A percentile compares a stretch with the other conserved stretches of the same genome.
Conservation (phyloP, 352 stramenopile genomes). For the Pythium dissotocum region DNA sequence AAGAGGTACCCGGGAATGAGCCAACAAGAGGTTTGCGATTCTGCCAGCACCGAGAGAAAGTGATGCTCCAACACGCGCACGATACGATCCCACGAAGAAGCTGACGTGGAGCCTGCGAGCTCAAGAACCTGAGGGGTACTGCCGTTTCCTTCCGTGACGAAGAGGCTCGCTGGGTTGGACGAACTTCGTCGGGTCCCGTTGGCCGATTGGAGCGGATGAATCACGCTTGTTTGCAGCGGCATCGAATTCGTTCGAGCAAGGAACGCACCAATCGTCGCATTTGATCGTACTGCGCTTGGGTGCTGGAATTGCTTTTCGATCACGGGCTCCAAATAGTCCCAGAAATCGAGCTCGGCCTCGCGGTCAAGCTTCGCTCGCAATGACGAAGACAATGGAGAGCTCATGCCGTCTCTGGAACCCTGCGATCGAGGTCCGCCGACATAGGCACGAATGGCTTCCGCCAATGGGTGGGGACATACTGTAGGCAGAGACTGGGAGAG, state of each 20-base stretch:
- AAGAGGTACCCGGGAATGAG: conserved; percentile 58
- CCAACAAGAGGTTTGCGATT: conserved; percentile 41
- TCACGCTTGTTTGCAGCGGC: neutral
- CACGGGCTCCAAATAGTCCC: conserved; percentile 17
- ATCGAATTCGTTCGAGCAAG: conserved; percentile 13
- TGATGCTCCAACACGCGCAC: conserved; percentile 20
- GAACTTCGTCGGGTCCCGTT: conserved; percentile 12
- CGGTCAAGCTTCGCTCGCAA: conserved; percentile 14
- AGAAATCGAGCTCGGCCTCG: conserved; percentile 12
- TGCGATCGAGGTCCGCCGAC: neutral
- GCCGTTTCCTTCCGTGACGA: neutral
- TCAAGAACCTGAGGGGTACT: conserved; percentile 4
- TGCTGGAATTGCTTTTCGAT: conserved; percentile 23
- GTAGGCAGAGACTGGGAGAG: conserved; percentile 21
- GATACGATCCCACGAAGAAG: conserved; percentile 22
- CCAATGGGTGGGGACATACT: conserved; percentile 29
- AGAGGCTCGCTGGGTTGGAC: conserved; percentile 4
- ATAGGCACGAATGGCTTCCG: conserved; percentile 23
- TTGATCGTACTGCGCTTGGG: neutral
- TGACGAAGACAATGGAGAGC: conserved; percentile 9
- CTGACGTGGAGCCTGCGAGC: neutral
- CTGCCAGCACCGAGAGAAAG: conserved; percentile 34
- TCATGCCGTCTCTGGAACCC: neutral
- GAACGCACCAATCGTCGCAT: neutral
- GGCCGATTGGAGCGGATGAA: neutral